phyloP scores from a whole-genome alignment of 1,284 basidiomycete species.

The Takashimella tepidaria region DNA sequence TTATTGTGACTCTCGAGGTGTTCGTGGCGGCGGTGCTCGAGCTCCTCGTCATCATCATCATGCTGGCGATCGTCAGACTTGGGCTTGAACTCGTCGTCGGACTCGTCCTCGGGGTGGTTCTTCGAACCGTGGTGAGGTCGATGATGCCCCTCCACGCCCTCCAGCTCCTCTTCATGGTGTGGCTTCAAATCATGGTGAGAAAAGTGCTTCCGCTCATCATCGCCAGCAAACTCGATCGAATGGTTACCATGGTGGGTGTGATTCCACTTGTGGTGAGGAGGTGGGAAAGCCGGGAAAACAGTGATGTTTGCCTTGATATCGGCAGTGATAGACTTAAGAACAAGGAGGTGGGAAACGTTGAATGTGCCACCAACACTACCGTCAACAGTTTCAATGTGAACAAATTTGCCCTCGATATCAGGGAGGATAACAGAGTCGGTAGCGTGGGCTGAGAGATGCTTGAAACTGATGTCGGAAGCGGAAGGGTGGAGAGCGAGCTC shows the following conservation, averaged over 20 bases:
- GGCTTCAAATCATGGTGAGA: slow-evolving; percentile 2
- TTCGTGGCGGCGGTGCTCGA: slow-evolving; percentile 7
- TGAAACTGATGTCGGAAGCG: slow-evolving; percentile 14
- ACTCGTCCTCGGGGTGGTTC: too few species aligned
- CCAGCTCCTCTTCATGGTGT: slow-evolving; percentile 10
- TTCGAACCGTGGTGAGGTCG: too few species aligned
- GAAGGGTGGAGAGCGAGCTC: slow-evolving; percentile 16
- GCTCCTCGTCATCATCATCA: slow-evolving; percentile 8
- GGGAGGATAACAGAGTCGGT: slow-evolving; percentile 13
- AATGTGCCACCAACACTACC: slow-evolving; percentile 27
- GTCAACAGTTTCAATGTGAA: slow-evolving; percentile 13
- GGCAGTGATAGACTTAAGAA: slow-evolving; percentile 26
- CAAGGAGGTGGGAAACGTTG: slow-evolving; percentile 25
- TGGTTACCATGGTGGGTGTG: slow-evolving; percentile 5
- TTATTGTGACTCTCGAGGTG: slow-evolving; percentile 6
- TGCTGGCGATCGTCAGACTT: slow-evolving; percentile 4
- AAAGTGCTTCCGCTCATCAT: slow-evolving; percentile 6
- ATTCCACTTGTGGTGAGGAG: slow-evolving; percentile 10
- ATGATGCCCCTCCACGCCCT: slow-evolving; percentile 7
- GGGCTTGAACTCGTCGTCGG: background rate
- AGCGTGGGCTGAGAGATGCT: slow-evolving; percentile 15
- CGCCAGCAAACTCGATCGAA: background rate
- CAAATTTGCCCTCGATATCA: slow-evolving; percentile 3
- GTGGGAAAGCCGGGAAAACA: slow-evolving; percentile 15
- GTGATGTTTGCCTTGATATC: slow-evolving; percentile 28